Base-by-base conservation (phyloP, 164 flowering plant species). In the Annona cherimola region DNA sequence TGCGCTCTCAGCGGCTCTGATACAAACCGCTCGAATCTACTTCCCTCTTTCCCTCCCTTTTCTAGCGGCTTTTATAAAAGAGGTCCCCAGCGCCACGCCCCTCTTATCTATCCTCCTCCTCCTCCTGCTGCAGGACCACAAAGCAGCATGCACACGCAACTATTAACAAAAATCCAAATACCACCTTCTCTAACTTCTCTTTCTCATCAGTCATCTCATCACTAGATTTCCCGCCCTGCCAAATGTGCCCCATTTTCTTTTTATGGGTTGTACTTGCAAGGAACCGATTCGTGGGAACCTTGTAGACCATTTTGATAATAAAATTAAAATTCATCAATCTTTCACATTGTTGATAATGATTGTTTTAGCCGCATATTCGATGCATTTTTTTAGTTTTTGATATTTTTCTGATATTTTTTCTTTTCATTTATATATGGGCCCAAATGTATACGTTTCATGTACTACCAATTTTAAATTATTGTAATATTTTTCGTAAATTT, bases 1-100 rank as follows among this genome's bases (percentile, higher is more conserved):
- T 78, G 81, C 76, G 63, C 19, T 42, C 42, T 42, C 43, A 46
- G 63, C 2, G 44, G 45, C 54, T 59, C 54, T 59, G 65, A 63
- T 40, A 57, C 64, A 75, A 69, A 40, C n/a, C 69, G 69, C 55
- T 63, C 54, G 66, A 72, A 69, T 73, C 76, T 59, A 44, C 11
- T 40, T 69, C 41, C 59, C 39, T 14, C 35, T 63, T 75, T 18
- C 54, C 42, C 16, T 20, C 69, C 42, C 16, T 20, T 45, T 4
- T 46, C 60, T 68, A 35, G n/a, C 39, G 16, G n/a, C 39, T 69
- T 55, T 41, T 50, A 9, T 50, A 5, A 45, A 45, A 45, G 8
- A 50, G 16, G 57, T 50, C 14, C 14, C 3, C 14, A 9, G 11
- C 3, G 14, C 57, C 35, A 26, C 35, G 35, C 35, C 35, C 35